Evolutionary conservation across 768 basidiomycete species (phyloP), one percentile per base, ranked within the genome.

Genomic region (Lentinus brumalis): DNA sequence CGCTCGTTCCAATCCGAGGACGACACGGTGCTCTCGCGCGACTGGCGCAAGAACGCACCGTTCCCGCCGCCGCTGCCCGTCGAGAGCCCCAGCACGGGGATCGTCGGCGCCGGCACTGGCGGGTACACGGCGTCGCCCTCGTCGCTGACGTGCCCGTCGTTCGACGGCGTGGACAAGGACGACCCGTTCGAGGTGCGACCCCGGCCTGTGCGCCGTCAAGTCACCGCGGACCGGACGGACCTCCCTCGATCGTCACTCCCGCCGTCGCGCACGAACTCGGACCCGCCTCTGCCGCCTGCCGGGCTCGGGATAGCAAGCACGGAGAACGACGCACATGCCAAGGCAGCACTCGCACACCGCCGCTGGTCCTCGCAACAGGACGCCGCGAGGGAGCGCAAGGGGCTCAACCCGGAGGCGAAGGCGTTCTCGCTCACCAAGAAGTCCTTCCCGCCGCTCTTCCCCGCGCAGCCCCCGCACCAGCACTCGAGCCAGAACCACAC

Each of bases 331-430:
- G 50, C 56, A 38, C 65, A 52, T 66, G 71, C 65, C 56, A 74
- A 67, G 75, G 72, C 64, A 65, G 74, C 64, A 10, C 71, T 71
- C 16, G 72, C 77, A 50, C 74, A 77, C 40, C 75, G 79, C 39
- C 77, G 82, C 42, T 83, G 82, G 83, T 81, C 81, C 69, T 78
- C 78, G 50, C 64, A 75, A 29, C 70, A 76, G 50, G 72, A 71
- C 53, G 79, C 77, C 53, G 80, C 75, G 29, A 84, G 79, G 69
- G 75, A 81, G 59, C 85, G 79, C 77, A 89, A 83, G 69, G 85
- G 87, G 7, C 81, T 94, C 60, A 94, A 94, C 73, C 92, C 92
- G 1, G 89, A 89, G 72, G 92, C 92, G 55, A 92, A 93, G 70
- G 91, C 86, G 57, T 94, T 94, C 77, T 86, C 80, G 69, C 69